A percentile compares a stretch with the other conserved stretches of the same genome.
Conservation (phyloP, 306 rosid species). For the Morella rubra region DNA sequence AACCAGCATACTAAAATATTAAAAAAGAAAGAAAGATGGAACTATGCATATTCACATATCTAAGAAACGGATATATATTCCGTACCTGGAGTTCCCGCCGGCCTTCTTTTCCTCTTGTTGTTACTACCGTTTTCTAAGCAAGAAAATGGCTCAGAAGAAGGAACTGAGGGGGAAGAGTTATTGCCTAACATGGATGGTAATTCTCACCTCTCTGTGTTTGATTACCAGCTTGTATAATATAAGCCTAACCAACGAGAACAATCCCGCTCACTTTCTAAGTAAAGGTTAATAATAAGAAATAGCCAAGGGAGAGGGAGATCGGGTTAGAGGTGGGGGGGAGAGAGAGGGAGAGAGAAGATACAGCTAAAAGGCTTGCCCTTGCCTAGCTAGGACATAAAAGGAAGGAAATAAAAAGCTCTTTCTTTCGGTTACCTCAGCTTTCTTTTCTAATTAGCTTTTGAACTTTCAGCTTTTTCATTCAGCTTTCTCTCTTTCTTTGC, state of each 20-base stretch:
- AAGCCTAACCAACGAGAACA: slow-evolving; percentile 15
- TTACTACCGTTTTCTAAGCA: slow-evolving; percentile 56
- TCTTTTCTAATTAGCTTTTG: slow-evolving; percentile 60
- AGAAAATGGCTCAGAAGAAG: slow-evolving; percentile 73
- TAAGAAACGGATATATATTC: background rate
- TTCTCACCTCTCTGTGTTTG: background rate
- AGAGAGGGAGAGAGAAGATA: slow-evolving; percentile 25
- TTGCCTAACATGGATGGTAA: slow-evolving; percentile 56
- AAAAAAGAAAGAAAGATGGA: background rate
- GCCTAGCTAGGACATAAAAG: slow-evolving; percentile 1
- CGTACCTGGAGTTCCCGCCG: slow-evolving; percentile 97
- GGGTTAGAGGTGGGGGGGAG: slow-evolving; percentile 5
- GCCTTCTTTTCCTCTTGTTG: slow-evolving; percentile 87
- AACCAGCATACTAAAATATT: too few species aligned
- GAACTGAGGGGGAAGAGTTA: slow-evolving; percentile 58
- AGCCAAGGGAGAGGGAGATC: slow-evolving; percentile 19
- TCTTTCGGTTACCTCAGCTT: slow-evolving; percentile 74
- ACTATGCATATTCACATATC: too few species aligned
- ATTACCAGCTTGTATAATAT: slow-evolving; percentile 7
- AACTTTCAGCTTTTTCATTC: slow-evolving; percentile 52
- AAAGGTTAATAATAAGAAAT: background rate
- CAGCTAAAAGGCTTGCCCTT: slow-evolving; percentile 17
- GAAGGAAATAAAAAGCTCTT: slow-evolving; percentile 34
- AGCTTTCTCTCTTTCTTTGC: slow-evolving; percentile 38
- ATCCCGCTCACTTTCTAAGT: slow-evolving; percentile 17